phyloP scores from a whole-genome alignment of 352 stramenopile genomes.

The Globisporangium camurandrum region DNA sequence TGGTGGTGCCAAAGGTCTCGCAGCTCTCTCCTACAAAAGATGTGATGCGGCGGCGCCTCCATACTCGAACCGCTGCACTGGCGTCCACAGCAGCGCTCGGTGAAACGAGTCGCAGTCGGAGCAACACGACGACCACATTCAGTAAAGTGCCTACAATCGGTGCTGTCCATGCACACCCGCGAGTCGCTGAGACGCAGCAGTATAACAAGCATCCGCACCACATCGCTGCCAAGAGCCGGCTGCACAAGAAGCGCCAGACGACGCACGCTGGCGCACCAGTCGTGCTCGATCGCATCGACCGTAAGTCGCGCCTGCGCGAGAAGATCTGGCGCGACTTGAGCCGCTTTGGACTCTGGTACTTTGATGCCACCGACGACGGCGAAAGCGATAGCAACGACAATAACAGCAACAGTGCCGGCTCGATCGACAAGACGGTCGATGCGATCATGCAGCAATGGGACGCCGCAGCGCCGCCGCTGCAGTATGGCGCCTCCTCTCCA shows the following conservation, averaged over 20 bases:
- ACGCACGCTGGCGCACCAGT: constrained; percentile 21
- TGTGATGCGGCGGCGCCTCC: constrained; percentile 1
- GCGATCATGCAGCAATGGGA: constrained; percentile 56
- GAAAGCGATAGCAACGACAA: too few species aligned
- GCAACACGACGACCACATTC: too few species aligned
- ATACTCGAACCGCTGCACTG: neutral
- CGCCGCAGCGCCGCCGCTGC: constrained; percentile 4
- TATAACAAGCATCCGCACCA: constrained; percentile 8
- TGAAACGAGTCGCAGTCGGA: constrained; percentile 2
- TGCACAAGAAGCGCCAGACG: constrained; percentile 18
- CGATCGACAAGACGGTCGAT: constrained; percentile 43
- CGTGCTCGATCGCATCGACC: constrained; percentile 24
- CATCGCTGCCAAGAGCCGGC: constrained; percentile 13
- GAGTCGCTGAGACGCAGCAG: neutral
- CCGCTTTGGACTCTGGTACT: constrained; percentile 49
- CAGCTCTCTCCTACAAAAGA: constrained; percentile 19
- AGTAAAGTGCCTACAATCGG: neutral
- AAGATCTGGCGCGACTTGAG: constrained; percentile 56
- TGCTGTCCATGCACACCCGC: neutral
- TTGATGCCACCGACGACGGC: constrained; percentile 9
- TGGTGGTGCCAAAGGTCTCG: constrained; percentile 39
- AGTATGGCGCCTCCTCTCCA: too few species aligned
- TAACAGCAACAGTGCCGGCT: too few species aligned
- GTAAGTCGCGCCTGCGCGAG: constrained; percentile 24
- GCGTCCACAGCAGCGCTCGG: neutral